phyloP scores from a whole-genome alignment of 345 rosid genomes.

The Anacardium occidentale region DNA sequence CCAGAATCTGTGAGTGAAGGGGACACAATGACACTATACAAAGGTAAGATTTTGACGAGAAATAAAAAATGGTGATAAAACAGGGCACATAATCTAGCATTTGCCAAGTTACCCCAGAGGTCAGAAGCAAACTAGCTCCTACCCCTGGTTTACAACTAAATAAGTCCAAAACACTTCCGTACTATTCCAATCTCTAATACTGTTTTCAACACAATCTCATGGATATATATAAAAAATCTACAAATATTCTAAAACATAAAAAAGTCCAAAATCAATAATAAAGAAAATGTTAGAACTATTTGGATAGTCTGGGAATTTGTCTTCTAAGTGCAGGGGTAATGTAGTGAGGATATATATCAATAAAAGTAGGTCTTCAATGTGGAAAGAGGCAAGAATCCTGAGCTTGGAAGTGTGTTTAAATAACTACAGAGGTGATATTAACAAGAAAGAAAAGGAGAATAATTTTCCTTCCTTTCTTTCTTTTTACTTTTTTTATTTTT shows the following conservation, averaged over 20 bases:
- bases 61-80: conserved; percentile 2
- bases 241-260: conserved; percentile 10
- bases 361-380: conserved; percentile 11
- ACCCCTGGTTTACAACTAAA: neutral
- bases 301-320: conserved; percentile 8
- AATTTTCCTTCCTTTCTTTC: neutral
- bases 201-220: conserved; percentile 2
- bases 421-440: conserved; percentile 19
- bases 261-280: conserved; percentile 11
- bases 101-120: conserved; percentile 18
- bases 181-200: conserved; percentile 12
- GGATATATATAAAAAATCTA: neutral
- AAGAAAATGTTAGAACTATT: conserved; percentile 13
- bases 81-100: neutral
- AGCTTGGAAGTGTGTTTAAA: conserved; percentile 12
- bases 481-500: neutral
- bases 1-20: neutral
- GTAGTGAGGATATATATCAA: conserved; percentile 9
- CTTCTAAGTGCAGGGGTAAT: neutral
- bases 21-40: neutral
- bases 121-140: conserved; percentile 18
- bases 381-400: conserved; percentile 1
- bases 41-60: conserved; percentile 3
- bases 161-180: conserved; percentile 12
- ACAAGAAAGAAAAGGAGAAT: conserved; percentile 14